These are phyloP conservation scores for Wickerhamomyces silvicola DNA, from an alignment of 805 yeast species.

Conservation along the genomic window DNA sequence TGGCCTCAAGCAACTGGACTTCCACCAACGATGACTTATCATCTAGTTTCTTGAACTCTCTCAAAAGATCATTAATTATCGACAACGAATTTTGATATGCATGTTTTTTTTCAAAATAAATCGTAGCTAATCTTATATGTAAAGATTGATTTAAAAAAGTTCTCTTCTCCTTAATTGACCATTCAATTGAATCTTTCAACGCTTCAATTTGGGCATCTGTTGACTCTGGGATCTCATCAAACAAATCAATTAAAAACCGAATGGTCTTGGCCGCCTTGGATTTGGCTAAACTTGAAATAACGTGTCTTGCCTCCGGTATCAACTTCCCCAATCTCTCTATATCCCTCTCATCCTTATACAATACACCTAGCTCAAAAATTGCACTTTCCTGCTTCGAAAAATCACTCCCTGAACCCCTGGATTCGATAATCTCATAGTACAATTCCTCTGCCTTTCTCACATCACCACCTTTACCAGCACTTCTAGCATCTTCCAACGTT, in stretches of 20 bases:
- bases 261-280: constrained; percentile 92
- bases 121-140: constrained; percentile 73
- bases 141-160: constrained; percentile 84
- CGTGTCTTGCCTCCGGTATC: constrained; percentile 58
- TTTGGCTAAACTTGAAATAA: constrained; percentile 80
- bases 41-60: constrained; percentile 88
- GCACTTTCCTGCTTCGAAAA: constrained; percentile 23
- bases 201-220: constrained; percentile 66
- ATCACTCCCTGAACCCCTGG: constrained; percentile 20
- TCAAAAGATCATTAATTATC: constrained; percentile 63
- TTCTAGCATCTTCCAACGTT: constrained; percentile 53
- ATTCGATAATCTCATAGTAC: constrained; percentile 45
- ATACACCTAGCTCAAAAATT: constrained; percentile 66
- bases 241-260: constrained; percentile 69
- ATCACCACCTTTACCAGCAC: constrained; percentile 43
- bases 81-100: constrained; percentile 63
- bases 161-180: constrained; percentile 82
- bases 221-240: constrained; percentile 56
- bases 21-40: constrained; percentile 94
- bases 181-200: constrained; percentile 73
- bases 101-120: constrained; percentile 58
- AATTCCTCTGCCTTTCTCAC: constrained; percentile 51
- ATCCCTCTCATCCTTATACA: constrained; percentile 49
- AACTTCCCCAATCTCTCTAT: constrained; percentile 50
- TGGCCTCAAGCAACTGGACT: constrained; percentile 86